Conservation (phyloP, 2,329 filamentous ascomycete genomes). For the Zasmidium citrigriseum region DNA sequence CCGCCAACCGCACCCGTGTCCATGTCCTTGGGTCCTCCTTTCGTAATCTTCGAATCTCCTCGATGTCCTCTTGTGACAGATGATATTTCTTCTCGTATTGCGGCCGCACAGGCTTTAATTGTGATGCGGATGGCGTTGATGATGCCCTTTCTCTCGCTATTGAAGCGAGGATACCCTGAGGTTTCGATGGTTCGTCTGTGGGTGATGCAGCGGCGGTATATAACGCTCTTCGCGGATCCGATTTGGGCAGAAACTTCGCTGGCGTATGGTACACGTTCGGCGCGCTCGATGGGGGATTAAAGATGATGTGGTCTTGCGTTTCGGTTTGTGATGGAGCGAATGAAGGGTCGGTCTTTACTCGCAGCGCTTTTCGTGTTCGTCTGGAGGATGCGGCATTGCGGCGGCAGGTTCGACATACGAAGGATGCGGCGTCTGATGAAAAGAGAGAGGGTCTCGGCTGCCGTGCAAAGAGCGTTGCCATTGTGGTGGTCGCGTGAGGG, state of each 20-base stretch:
- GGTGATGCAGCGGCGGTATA: conserved; percentile 17
- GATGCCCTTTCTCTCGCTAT: conserved; percentile 26
- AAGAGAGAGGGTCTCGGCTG: conserved; percentile 24
- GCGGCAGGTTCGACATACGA: conserved; percentile 33
- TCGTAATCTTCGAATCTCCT: conserved; percentile 60
- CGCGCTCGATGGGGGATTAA: conserved; percentile 66
- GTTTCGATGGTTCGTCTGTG: conserved; percentile 11
- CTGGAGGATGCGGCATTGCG: conserved; percentile 49
- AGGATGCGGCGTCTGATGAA: conserved; percentile 23
- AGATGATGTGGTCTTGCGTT: conserved; percentile 58
- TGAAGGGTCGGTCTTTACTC: conserved; percentile 46
- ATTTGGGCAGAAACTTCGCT: conserved; percentile 62
- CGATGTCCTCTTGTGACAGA: conserved; percentile 57
- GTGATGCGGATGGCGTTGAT: conserved; percentile 22
- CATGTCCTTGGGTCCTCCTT: conserved; percentile 58
- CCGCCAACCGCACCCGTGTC: conserved; percentile 60
- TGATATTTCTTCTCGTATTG: conserved; percentile 63
- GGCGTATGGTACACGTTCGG: conserved; percentile 67
- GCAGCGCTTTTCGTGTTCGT: conserved; percentile 49
- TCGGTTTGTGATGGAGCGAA: conserved; percentile 39
- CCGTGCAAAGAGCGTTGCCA: conserved; percentile 22
- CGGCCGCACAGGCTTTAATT: conserved; percentile 51
- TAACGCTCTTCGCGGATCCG: conserved; percentile 51
- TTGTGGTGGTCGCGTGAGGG: conserved; percentile 21
- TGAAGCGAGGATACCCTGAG: conserved; percentile 19